Conservation (phyloP, 805 yeast species). For the Tetrapisispora pingtungensis region DNA sequence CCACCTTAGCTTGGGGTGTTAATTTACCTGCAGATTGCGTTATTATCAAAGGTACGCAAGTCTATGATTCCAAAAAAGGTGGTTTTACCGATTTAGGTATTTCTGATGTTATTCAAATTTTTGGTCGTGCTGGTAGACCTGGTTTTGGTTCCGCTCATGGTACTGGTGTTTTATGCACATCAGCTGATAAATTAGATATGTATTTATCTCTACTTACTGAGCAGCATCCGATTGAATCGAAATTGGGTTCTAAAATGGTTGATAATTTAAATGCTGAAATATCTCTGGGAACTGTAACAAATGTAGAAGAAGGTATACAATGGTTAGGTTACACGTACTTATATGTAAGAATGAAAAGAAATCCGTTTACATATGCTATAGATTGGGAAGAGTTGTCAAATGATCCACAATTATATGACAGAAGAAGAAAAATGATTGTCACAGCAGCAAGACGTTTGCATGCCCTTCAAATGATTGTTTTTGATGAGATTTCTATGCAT, state of each 20-base stretch:
- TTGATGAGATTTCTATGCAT: conserved; percentile 73
- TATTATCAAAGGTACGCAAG: conserved; percentile 91
- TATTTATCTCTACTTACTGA: conserved; percentile 83
- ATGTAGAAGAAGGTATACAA: conserved; percentile 84
- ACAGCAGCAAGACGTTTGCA: conserved; percentile 80
- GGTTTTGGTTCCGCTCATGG: conserved; percentile 81
- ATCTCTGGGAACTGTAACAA: conserved; percentile 89
- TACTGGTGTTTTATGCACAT: conserved; percentile 83
- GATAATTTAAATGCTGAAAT: conserved; percentile 96
- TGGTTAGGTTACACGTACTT: conserved; percentile 98
- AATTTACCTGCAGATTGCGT: conserved; percentile 97
- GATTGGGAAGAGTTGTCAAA: conserved; percentile 75
- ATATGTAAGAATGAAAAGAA: conserved; percentile 87
- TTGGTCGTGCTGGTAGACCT: conserved; percentile 99
- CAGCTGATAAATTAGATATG: conserved; percentile 72
- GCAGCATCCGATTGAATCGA: conserved; percentile 93
- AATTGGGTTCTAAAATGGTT: conserved; percentile 62
- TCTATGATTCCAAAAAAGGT: conserved; percentile 89
- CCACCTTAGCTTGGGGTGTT: conserved; percentile 99
- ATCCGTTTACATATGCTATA: conserved; percentile 86
- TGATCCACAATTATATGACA: conserved; percentile 69
- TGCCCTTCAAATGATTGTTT: conserved; percentile 82
- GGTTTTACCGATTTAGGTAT: conserved; percentile 91
- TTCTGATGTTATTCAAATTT: conserved; percentile 93
- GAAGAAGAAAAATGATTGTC: conserved; percentile 65